Conservation (phyloP, 139 green algal genomes). For the Chlorella sp. region DNA sequence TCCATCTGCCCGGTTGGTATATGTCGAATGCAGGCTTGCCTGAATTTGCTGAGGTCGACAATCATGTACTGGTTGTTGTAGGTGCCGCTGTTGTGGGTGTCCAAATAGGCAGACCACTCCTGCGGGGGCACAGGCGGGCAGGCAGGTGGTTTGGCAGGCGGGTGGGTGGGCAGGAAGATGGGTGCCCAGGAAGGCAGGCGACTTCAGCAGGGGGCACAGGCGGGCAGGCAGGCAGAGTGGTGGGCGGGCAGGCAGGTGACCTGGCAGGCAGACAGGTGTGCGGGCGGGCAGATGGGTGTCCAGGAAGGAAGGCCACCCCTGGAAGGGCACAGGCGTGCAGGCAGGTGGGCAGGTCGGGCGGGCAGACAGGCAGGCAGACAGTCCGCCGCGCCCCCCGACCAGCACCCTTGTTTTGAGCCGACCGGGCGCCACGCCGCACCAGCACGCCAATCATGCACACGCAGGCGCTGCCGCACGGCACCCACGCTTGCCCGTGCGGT, state of each 20-base stretch:
- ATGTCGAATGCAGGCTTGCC: background rate
- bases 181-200: constrained; percentile 55
- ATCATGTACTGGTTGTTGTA: constrained; percentile 90
- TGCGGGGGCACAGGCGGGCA: background rate
- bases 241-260: too few species aligned
- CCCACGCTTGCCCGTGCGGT: too few species aligned
- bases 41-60: constrained; percentile 79
- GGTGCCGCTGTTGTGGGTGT: constrained; percentile 64
- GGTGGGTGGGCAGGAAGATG: constrained; percentile 9
- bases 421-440: too few species aligned
- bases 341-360: background rate
- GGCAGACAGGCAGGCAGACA: too few species aligned
- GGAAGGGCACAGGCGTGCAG: background rate
- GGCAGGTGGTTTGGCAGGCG: background rate
- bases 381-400: too few species aligned
- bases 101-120: constrained; percentile 64
- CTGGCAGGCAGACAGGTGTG: too few species aligned
- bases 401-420: too few species aligned
- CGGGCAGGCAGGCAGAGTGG: background rate
- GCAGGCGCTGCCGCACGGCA: too few species aligned
- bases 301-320: constrained; percentile 65
- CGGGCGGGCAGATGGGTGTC: constrained; percentile 21
- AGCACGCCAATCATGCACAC: too few species aligned
- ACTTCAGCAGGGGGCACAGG: constrained; percentile 38
- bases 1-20: too few species aligned